phyloP scores from a whole-genome alignment of 2,329 filamentous ascomycete species.

The Parastagonospora avenae region DNA sequence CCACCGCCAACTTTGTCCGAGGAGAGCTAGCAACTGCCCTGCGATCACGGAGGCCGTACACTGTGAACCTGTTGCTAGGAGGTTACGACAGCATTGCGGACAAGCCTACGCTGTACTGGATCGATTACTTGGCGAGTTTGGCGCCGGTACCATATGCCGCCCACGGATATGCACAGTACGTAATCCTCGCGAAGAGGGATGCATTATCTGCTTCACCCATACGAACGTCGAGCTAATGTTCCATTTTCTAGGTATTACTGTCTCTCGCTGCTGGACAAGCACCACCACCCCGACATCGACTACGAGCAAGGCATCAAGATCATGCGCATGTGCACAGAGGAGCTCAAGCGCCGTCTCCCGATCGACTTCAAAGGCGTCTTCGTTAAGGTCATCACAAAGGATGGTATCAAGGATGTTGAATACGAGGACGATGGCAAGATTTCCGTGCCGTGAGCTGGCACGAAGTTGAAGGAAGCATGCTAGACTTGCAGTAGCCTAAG shows the following conservation, averaged over 20 bases:
- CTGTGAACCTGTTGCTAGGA: conserved; percentile 92
- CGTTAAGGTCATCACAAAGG: conserved; percentile 94
- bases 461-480: neutral
- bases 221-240: neutral
- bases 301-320: conserved; percentile 91
- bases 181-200: conserved; percentile 8
- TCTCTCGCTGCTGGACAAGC: conserved; percentile 95
- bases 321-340: conserved; percentile 91
- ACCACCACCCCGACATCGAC: conserved; percentile 93
- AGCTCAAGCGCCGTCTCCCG: conserved; percentile 93
- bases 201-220: too few species aligned
- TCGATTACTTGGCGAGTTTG: conserved; percentile 91
- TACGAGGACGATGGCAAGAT: conserved; percentile 82
- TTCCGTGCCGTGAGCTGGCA: conserved; percentile 58
- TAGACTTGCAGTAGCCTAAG: conserved; percentile 7
- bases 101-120: conserved; percentile 93
- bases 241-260: conserved; percentile 81
- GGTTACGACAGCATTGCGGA: conserved; percentile 90
- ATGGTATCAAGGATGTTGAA: conserved; percentile 83
- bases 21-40: conserved; percentile 90
- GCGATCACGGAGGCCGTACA: conserved; percentile 92
- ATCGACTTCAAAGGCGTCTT: conserved; percentile 97
- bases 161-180: conserved; percentile 96
- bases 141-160: conserved; percentile 92
- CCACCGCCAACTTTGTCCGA: conserved; percentile 90